phyloP scores from a whole-genome alignment of 31 red algal species.

The Porphyra umbilicalis region DNA sequence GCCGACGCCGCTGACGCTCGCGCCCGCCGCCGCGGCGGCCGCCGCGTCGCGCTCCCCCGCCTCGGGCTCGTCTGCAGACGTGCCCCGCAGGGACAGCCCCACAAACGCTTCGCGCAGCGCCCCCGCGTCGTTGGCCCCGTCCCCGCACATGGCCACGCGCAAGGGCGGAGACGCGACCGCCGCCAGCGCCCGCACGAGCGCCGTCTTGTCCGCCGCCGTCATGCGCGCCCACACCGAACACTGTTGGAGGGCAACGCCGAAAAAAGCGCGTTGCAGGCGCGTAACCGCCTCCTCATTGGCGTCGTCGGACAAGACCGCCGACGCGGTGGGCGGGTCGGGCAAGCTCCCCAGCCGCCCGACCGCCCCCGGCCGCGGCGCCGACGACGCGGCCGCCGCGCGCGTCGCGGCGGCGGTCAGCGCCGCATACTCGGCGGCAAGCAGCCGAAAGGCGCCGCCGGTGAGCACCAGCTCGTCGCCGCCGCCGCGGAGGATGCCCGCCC shows the following conservation, averaged over 20 bases:
- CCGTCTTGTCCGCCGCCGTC: constrained; percentile 26
- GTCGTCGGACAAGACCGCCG: neutral
- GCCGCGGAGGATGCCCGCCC: neutral
- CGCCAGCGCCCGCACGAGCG: constrained; percentile 16
- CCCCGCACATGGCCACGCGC: constrained; percentile 27
- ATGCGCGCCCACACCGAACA: constrained; percentile 31
- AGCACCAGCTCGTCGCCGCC: constrained; percentile 5
- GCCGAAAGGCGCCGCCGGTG: constrained; percentile 13
- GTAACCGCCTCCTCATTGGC: neutral
- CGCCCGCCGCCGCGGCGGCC: neutral
- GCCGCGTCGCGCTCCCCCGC: neutral
- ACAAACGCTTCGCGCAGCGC: constrained; percentile 24
- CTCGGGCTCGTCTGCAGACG: neutral
- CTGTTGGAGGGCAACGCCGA: neutral
- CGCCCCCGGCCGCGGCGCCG: neutral
- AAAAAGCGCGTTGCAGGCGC: neutral
- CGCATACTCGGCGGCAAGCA: constrained; percentile 3
- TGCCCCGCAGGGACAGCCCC: constrained; percentile 12
- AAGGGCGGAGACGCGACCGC: neutral
- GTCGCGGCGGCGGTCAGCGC: neutral
- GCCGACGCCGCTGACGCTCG: neutral
- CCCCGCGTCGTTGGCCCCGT: constrained; percentile 31
- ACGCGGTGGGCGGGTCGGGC: neutral
- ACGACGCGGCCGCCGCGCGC: neutral
- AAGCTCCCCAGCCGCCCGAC: neutral